Percentiles rank a stretch among this genome's conserved stretches.
phyloP scores from a whole-genome alignment of 2,329 filamentous ascomycete genomes.

The Tolypocladium album region DNA sequence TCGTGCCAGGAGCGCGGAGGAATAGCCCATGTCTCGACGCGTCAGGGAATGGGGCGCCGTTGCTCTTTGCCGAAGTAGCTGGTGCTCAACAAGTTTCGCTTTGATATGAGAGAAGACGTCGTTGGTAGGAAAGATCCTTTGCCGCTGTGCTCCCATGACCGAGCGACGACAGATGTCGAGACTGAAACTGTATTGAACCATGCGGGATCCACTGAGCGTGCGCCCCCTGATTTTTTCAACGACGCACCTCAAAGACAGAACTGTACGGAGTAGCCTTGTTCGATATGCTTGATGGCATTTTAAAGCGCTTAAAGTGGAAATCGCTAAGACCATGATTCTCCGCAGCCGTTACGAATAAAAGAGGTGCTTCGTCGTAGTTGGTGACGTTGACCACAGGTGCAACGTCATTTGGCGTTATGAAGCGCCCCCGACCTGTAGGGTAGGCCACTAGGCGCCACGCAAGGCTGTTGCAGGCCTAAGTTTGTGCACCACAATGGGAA shows the following conservation, averaged over 20 bases:
- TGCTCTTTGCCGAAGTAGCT: neutral
- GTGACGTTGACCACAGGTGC: neutral
- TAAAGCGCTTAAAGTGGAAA: neutral
- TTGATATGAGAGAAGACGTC: too few species aligned
- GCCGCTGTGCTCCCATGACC: neutral
- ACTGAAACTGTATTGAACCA: neutral
- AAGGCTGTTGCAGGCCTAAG: neutral
- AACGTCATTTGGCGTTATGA: neutral
- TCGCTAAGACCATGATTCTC: neutral
- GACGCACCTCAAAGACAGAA: neutral
- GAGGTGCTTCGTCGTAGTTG: neutral
- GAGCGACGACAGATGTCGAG: neutral
- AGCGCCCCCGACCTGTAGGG: neutral
- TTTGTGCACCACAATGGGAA: neutral
- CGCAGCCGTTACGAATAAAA: neutral
- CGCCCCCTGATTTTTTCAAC: too few species aligned
- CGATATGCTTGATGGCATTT: too few species aligned
- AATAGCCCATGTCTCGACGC: neutral
- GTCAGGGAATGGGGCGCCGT: neutral
- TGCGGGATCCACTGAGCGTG: neutral
- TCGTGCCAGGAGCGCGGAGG: slow-evolving; percentile 5
- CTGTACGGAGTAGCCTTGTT: too few species aligned
- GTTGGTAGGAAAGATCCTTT: neutral
- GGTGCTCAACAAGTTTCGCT: neutral
- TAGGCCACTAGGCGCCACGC: neutral